Evolutionary conservation across 176 grass and related monocot species (phyloP), one percentile per base, ranked within the genome.

Genomic region (Carex cristatella): DNA sequence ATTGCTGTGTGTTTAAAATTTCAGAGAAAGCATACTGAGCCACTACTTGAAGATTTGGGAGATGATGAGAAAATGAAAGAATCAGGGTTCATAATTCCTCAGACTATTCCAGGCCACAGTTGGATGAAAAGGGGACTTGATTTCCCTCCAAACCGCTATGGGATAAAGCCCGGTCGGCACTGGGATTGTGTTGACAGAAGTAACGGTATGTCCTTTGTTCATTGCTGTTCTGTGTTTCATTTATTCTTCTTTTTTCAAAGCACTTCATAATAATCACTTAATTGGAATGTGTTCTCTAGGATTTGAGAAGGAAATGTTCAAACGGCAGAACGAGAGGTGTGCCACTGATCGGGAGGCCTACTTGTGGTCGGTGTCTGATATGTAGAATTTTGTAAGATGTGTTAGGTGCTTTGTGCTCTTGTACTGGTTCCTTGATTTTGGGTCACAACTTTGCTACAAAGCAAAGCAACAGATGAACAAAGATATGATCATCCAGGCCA

Each of bases 131-230:
- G 93, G 60, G 93, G 89, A n/a, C 71, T 98, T 49, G 93, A 98
- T 92, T 91, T 86, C 56, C 93, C 95, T 85, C 89, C 83, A 81
- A 98, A 98, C 71, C 93, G 93, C 11, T 95, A 94, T 79, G 93
- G 91, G 3, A 95, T 95, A 82, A 98, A 84, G 69, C 95, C 93
- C 3, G 95, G 95, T 4, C 86, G 95, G 53, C 95, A 98, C 79
- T 98, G 93, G 95, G 95, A 98, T 4, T 93, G 95, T 62, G 95
- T 98, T 31, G 95, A 98, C 74, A 91, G 93, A 51, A 95, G 92
- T 32, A 98, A 86, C 76, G 95, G 95, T 97, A 88, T 55, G 87
- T 81, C 27, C 32, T 56, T 87, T 71, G 74, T 82, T 65, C 31
- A 15, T 64, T 5, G 14, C 51, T 80, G 38, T 28, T 19, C 79